phyloP scores from a whole-genome alignment of 169 alveolate genomes.

The Eimeria tenella region DNA sequence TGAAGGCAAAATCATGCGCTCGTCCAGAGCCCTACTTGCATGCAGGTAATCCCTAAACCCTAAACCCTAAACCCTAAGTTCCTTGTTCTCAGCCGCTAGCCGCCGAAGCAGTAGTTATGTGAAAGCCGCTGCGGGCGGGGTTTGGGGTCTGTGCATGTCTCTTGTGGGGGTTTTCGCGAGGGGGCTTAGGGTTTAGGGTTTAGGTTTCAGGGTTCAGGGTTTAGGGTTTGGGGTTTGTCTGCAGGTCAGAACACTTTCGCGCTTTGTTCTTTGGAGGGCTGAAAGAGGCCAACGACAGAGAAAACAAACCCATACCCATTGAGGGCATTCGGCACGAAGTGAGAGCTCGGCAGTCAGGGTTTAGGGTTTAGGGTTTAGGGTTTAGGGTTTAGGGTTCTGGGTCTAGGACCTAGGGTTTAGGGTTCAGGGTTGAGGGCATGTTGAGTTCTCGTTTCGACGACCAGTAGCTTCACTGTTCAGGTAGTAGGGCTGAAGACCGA shows the following conservation, averaged over 20 bases:
- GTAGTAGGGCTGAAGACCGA: neutral
- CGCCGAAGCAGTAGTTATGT: neutral
- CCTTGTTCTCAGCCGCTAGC: neutral
- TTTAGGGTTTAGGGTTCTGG: neutral
- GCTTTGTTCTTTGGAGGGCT: conserved; percentile 83
- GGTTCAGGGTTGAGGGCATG: neutral
- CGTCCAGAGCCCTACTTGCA: conserved; percentile 56
- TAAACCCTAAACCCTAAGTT: conserved; percentile 1
- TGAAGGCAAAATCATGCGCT: conserved; percentile 60
- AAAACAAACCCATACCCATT: conserved; percentile 69
- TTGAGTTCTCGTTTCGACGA: neutral
- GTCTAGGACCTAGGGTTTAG: neutral
- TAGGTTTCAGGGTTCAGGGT: conserved; percentile 3
- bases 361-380: neutral
- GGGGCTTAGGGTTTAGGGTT: conserved; percentile 37
- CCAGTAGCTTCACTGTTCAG: neutral
- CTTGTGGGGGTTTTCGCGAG: neutral
- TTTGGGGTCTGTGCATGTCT: neutral
- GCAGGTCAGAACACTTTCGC: conserved; percentile 80
- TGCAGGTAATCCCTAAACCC: conserved; percentile 37
- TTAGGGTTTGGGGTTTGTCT: conserved; percentile 38
- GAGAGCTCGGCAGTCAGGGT: neutral
- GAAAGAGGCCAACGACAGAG: conserved; percentile 75
- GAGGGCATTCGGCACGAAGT: conserved; percentile 71
- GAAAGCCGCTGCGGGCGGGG: neutral